Percentiles rank a stretch among this genome's conserved stretches.
Evolutionary conservation across 2,329 filamentous ascomycete genomes (phyloP).

Genomic region (Juglanconis oblonga): DNA sequence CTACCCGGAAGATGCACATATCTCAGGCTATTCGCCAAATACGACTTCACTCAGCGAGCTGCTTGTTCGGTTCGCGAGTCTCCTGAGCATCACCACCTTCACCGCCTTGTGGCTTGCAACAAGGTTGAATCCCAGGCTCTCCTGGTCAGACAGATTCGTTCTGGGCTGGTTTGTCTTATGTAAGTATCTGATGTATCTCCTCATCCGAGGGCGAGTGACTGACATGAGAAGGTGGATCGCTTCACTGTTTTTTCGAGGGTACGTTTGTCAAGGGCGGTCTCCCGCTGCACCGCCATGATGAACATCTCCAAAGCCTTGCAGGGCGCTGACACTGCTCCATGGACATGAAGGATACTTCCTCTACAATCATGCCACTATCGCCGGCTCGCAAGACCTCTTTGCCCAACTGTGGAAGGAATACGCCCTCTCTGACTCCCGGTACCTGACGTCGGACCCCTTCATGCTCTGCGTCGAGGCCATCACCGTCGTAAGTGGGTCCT

Average conservation of each 20-base stretch:
- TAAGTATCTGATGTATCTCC: slow-evolving; percentile 30
- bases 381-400: slow-evolving; percentile 67
- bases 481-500: slow-evolving; percentile 59
- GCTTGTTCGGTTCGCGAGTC: slow-evolving; percentile 34
- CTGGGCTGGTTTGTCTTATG: slow-evolving; percentile 56
- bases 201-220: slow-evolving; percentile 4
- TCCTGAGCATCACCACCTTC: slow-evolving; percentile 35
- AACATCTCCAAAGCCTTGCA: too few species aligned
- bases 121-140: slow-evolving; percentile 29
- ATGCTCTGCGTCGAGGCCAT: slow-evolving; percentile 85
- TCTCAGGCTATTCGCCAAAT: slow-evolving; percentile 47
- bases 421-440: slow-evolving; percentile 79
- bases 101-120: slow-evolving; percentile 29
- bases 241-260: slow-evolving; percentile 84
- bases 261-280: background rate
- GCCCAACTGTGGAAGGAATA: slow-evolving; percentile 95
- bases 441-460: slow-evolving; percentile 77
- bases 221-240: slow-evolving; percentile 50
- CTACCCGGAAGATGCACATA: slow-evolving; percentile 40
- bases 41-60: slow-evolving; percentile 36
- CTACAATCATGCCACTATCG: slow-evolving; percentile 63
- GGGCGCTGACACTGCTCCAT: background rate
- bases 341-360: slow-evolving; percentile 66
- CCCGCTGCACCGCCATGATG: too few species aligned
- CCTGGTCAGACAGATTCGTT: slow-evolving; percentile 38